Base-by-base conservation (phyloP, 352 stramenopile species). In the Phytophthora pinifolia region DNA sequence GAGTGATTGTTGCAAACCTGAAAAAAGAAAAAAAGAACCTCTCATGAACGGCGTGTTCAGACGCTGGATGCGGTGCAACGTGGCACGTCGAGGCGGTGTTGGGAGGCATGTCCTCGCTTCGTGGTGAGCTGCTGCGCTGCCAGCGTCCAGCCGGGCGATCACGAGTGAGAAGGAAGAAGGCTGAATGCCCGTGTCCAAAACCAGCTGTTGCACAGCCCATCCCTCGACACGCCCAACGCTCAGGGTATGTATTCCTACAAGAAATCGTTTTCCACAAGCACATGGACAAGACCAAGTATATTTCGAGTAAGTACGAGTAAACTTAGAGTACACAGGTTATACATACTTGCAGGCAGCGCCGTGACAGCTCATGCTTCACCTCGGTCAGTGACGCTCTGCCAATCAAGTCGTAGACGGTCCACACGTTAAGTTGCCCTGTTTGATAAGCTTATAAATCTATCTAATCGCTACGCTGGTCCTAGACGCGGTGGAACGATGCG, bases 131-230 rank as follows among this genome's bases (percentile, higher is more conserved):
- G 12, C 15, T 10, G 7, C 31, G 44, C 32, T 10, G 18, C 27
- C 10, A 5, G 25, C 44, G 34, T n/a, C 33, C 22, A 27, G 22
- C 1, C 22, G 3, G 22, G 3, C 22, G 22, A 27, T 27, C 22
- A 27, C 22, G 22, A 4, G 6, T 4, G 22, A 6, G 22, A 27
- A 54, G 31, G 18, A 52, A 17, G 33, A 53, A 15, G 5, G 45
- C 35, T 20, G 54, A 59, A 52, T 49, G 42, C 17, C 55, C 58
- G 58, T 66, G 58, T 66, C 50, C 31, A 61, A 61, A 50, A 55
- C 37, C 58, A 61, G 43, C 27, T 61, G 50, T 15, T 9, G 6
- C 18, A 12, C 12, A 6, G 41, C 38, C 44, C 58, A 66, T 66
- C 35, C 49, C 45, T 58, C 49, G 50, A 54, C 45, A 59, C 49